Conservation (phyloP, 352 stramenopile species). For the Elongisporangium anandrum region DNA sequence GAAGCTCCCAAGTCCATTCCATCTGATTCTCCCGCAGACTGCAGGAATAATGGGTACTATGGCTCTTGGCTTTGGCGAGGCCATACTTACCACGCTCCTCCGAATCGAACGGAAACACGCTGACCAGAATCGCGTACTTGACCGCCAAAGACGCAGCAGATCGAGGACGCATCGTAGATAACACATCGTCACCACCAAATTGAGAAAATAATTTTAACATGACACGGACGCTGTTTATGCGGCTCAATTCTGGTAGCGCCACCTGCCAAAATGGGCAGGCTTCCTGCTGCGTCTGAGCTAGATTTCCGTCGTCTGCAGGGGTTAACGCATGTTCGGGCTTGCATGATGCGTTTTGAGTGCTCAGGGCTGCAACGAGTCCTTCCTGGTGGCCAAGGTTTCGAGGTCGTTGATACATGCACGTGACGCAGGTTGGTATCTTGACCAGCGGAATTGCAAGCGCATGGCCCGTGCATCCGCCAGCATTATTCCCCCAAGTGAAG, state of each 20-base stretch:
- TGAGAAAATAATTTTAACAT: conserved; percentile 11
- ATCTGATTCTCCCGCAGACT: conserved; percentile 17
- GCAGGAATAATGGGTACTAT: conserved; percentile 48
- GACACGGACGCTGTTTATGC: conserved; percentile 39
- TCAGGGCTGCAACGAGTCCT: conserved; percentile 33
- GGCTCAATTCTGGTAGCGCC: conserved; percentile 22
- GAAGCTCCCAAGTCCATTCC: conserved; percentile 34
- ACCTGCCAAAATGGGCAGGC: conserved; percentile 78
- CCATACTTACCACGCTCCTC: conserved; percentile 64
- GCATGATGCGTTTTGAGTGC: conserved; percentile 61
- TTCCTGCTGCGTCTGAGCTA: conserved; percentile 67
- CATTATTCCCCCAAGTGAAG: conserved; percentile 75
- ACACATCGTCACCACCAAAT: conserved; percentile 1
- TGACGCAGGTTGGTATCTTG: conserved; percentile 36
- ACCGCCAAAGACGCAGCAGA: conserved; percentile 7
- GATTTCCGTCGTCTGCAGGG: conserved; percentile 10
- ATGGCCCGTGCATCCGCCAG: conserved; percentile 60
- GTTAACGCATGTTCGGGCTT: conserved; percentile 38
- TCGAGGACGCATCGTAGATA: conserved; percentile 6
- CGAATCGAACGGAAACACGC: conserved; percentile 47
- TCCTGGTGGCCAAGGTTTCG: conserved; percentile 41
- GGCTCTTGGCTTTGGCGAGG: conserved; percentile 38
- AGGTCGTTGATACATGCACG: conserved; percentile 56
- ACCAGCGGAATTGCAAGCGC: conserved; percentile 26
- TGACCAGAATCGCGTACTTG: conserved; percentile 52